Evolutionary conservation across 176 grass and related monocot species (phyloP).

Genomic region (Tillandsia leiboldiana): DNA sequence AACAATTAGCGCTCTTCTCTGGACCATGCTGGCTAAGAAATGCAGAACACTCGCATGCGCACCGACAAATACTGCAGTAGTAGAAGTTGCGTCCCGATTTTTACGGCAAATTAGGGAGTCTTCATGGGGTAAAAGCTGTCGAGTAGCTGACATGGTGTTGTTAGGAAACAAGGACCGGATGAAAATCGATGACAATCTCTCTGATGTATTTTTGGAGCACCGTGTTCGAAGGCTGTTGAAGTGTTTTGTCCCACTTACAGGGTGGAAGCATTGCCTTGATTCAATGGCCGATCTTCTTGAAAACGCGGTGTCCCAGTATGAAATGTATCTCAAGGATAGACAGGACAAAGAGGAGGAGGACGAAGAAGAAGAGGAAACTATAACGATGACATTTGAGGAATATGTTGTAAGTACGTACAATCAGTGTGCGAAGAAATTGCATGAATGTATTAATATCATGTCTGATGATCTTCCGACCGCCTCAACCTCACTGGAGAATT

Average conservation of each 20-base stretch:
- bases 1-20: conserved; percentile 49
- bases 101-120: conserved; percentile 24
- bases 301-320: conserved; percentile 32
- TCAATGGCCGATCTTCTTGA: conserved; percentile 41
- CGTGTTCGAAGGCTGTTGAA: conserved; percentile 32
- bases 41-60: conserved; percentile 53
- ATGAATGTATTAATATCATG: too few species aligned
- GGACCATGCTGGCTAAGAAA: conserved; percentile 26
- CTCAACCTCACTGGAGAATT: too few species aligned
- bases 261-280: conserved; percentile 45
- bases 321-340: conserved; percentile 9
- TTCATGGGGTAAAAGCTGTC: conserved; percentile 16
- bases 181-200: conserved; percentile 27
- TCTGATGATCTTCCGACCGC: too few species aligned
- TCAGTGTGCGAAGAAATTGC: too few species aligned
- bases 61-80: conserved; percentile 67
- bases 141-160: conserved; percentile 50
- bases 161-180: conserved; percentile 55
- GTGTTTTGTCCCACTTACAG: conserved; percentile 48
- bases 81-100: conserved; percentile 41
- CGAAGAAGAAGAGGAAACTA: neutral
- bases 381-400: neutral
- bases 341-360: conserved; percentile 1
- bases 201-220: conserved; percentile 55
- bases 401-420: too few species aligned